phyloP scores from a whole-genome alignment of 805 yeast genomes.

The Pichia californica region DNA sequence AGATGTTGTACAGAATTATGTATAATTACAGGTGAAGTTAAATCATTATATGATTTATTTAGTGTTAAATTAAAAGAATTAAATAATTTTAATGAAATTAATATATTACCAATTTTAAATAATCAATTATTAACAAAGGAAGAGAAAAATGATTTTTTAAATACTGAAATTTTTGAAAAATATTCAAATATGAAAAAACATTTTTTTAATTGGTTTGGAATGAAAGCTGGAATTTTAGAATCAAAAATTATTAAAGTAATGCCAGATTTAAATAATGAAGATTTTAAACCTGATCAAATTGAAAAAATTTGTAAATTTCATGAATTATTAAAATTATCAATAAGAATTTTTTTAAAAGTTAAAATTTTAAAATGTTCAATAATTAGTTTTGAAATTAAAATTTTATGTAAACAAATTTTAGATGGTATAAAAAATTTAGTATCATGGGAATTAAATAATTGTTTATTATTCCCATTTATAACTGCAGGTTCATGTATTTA shows the following conservation, averaged over 20 bases:
- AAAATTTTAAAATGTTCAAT: not conserved
- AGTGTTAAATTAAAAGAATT: not conserved
- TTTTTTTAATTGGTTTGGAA: not conserved
- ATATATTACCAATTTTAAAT: not conserved
- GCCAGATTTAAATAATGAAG: not conserved
- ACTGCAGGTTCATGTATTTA: not conserved
- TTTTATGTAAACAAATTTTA: not conserved
- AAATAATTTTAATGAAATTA: not conserved
- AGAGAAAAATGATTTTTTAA: not conserved
- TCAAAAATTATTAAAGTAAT: not conserved
- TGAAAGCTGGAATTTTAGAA: not conserved
- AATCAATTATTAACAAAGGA: not conserved
- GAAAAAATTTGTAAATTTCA: not conserved
- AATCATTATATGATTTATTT: conserved; percentile 8
- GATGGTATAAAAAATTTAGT: not conserved
- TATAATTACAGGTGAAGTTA: conserved; percentile 5
- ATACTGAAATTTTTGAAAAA: not conserved
- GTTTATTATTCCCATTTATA: conserved; percentile 1
- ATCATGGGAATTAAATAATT: not conserved
- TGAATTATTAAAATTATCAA: not conserved
- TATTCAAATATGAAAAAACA: not conserved
- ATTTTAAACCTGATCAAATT: not conserved
- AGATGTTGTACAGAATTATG: not conserved
- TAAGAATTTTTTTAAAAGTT: conserved; percentile 1
- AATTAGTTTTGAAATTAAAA: not conserved